Evolutionary conservation across 2,329 filamentous ascomycete genomes (phyloP).

Genomic region (Harringtonia aguacate): DNA sequence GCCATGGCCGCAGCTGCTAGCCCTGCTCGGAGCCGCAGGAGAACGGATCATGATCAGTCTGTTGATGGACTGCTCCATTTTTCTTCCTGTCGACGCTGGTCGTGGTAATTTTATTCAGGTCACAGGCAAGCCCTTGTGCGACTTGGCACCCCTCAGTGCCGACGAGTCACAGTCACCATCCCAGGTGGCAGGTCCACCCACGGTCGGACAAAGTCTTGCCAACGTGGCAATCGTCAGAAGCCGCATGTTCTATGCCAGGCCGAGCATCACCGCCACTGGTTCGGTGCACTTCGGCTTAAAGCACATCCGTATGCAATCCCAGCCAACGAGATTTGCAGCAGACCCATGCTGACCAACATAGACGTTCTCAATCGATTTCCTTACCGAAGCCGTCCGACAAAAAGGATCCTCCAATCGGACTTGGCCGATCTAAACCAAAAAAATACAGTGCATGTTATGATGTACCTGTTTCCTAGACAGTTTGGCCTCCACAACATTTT

Average conservation of each 20-base stretch:
- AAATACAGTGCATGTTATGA: constrained; percentile 64
- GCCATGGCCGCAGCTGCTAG: constrained; percentile 67
- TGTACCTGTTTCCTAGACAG: constrained; percentile 88
- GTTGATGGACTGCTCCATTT: constrained; percentile 69
- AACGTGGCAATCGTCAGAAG: constrained; percentile 69
- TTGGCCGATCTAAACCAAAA: constrained; percentile 22
- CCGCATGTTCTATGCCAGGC: constrained; percentile 76
- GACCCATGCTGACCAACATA: constrained; percentile 25
- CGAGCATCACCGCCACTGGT: constrained; percentile 58
- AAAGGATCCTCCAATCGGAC: constrained; percentile 9
- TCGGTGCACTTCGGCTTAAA: constrained; percentile 63
- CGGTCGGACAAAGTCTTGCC: constrained; percentile 26
- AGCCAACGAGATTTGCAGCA: background rate
- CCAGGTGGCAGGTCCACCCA: background rate
- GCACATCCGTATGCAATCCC: constrained; percentile 57
- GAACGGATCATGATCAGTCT: constrained; percentile 70
- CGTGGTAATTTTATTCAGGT: constrained; percentile 65
- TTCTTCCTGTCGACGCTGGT: constrained; percentile 47
- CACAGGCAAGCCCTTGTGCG: constrained; percentile 27
- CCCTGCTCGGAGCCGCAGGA: constrained; percentile 62
- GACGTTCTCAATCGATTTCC: constrained; percentile 71
- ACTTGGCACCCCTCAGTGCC: constrained; percentile 1
- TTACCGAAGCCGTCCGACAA: constrained; percentile 23
- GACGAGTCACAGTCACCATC: background rate
- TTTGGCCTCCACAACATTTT: constrained; percentile 93